Evolutionary conservation across 257 asterid genomes (phyloP).

Genomic region (Parsonsia alboflavescens): DNA sequence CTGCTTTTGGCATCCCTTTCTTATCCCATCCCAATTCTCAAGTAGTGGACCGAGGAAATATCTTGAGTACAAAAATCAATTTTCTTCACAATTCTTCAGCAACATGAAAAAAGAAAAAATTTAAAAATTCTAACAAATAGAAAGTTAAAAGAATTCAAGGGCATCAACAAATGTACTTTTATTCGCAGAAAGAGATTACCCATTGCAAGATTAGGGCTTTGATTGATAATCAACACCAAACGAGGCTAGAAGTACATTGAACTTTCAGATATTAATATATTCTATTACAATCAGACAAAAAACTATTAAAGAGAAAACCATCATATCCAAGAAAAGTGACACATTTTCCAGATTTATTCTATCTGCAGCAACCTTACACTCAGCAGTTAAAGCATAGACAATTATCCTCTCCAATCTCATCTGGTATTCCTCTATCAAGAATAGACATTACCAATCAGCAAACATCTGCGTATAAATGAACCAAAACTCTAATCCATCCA

Average conservation of each 20-base stretch:
- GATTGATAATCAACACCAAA: not conserved
- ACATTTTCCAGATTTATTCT: not conserved
- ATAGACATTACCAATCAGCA: not conserved
- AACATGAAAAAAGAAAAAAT: not conserved
- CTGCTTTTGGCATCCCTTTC: conserved; percentile 1
- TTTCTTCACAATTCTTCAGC: not conserved
- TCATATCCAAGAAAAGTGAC: not conserved
- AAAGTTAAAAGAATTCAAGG: not conserved
- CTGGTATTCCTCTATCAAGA: not conserved
- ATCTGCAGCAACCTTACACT: not conserved
- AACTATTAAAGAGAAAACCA: too few relatives aligned
- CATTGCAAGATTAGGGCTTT: not conserved
- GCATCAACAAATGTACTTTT: not conserved
- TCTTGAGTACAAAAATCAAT: not conserved
- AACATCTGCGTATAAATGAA: not conserved
- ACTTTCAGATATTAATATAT: too few relatives aligned
- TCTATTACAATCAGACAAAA: not conserved
- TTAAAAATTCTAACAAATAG: not conserved
- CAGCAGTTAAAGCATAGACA: not conserved
- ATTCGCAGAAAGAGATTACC: not conserved
- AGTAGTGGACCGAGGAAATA: too few relatives aligned
- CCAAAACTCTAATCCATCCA: conserved; percentile 1
- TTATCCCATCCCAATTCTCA: not conserved
- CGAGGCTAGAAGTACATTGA: not conserved
- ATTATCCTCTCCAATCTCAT: not conserved